These are phyloP conservation scores for Claviceps monticola DNA, from an alignment of 2,329 filamentous ascomycete genomes.

Conservation along the genomic window DNA sequence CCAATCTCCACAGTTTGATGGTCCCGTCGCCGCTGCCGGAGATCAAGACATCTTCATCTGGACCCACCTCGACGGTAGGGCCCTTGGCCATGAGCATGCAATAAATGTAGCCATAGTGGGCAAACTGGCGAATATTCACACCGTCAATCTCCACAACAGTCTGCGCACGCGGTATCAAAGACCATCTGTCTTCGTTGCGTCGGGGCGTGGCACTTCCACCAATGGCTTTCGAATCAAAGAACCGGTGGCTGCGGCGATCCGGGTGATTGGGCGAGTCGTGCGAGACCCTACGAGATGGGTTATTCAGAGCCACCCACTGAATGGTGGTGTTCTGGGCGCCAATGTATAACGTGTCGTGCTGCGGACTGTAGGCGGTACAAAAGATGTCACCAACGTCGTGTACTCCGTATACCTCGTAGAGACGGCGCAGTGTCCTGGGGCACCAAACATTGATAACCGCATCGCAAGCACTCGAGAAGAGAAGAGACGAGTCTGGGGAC, in stretches of 20 bases:
- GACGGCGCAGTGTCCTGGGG: constrained; percentile 56
- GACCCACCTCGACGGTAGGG: constrained; percentile 49
- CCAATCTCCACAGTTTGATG: constrained; percentile 82
- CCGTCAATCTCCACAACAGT: constrained; percentile 66
- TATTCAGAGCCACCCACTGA: constrained; percentile 74
- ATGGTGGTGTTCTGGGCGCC: constrained; percentile 91
- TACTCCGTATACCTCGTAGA: constrained; percentile 83
- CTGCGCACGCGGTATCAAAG: constrained; percentile 37
- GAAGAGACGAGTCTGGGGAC: constrained; percentile 56
- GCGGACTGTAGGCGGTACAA: constrained; percentile 75
- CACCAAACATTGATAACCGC: constrained; percentile 92
- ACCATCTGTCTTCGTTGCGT: constrained; percentile 46
- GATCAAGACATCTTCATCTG: constrained; percentile 68
- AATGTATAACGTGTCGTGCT: constrained; percentile 71
- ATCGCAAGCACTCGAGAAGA: constrained; percentile 90
- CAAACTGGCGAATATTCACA: constrained; percentile 72
- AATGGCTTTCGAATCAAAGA: constrained; percentile 84
- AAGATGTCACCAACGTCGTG: constrained; percentile 96
- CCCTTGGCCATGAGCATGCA: constrained; percentile 82
- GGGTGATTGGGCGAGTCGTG: constrained; percentile 57
- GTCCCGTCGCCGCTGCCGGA: constrained; percentile 89
- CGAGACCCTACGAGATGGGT: constrained; percentile 43
- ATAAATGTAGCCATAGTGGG: constrained; percentile 91
- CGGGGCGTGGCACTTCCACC: constrained; percentile 68
- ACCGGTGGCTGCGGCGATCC: constrained; percentile 65